These are phyloP conservation scores for Hanseniaspora vineae DNA, from an alignment of 805 yeast genomes.

Conservation along the genomic window DNA sequence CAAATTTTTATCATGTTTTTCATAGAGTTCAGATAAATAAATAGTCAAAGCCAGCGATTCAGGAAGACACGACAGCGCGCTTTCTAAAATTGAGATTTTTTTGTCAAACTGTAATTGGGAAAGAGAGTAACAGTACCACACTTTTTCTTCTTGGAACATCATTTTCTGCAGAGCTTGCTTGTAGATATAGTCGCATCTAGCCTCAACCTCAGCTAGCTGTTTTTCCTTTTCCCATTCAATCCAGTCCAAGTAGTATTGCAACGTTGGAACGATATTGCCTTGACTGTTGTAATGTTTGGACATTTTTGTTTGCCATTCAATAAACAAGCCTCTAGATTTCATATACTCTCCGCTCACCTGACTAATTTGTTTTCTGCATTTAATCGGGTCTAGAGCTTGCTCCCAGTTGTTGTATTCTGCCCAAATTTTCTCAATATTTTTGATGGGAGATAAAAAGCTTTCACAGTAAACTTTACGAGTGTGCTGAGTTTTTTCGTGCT, in stretches of 20 bases:
- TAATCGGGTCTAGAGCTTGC: conserved; percentile 54
- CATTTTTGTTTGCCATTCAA: conserved; percentile 39
- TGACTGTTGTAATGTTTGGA: neutral
- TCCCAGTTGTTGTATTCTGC: conserved; percentile 72
- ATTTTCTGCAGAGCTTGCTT: conserved; percentile 51
- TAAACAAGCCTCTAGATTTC: conserved; percentile 69
- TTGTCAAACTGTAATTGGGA: conserved; percentile 21
- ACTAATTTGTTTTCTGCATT: conserved; percentile 74
- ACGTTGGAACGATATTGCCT: conserved; percentile 14
- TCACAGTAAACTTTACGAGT: conserved; percentile 61
- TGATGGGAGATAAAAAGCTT: conserved; percentile 63
- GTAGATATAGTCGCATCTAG: conserved; percentile 59
- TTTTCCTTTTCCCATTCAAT: conserved; percentile 67
- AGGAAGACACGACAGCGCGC: conserved; percentile 55
- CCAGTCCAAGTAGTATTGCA: conserved; percentile 59
- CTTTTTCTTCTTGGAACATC: conserved; percentile 47
- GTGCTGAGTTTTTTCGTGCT: conserved; percentile 65
- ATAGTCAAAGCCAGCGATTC: conserved; percentile 53
- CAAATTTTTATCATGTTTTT: conserved; percentile 34
- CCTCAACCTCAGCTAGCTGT: conserved; percentile 44
- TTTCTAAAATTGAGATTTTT: conserved; percentile 26
- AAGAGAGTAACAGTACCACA: conserved; percentile 46
- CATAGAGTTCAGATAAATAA: conserved; percentile 57
- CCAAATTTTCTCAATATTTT: conserved; percentile 71
- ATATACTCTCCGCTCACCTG: conserved; percentile 76